phyloP scores from a whole-genome alignment of 768 basidiomycete species.

The Lentinula lateritia region DNA sequence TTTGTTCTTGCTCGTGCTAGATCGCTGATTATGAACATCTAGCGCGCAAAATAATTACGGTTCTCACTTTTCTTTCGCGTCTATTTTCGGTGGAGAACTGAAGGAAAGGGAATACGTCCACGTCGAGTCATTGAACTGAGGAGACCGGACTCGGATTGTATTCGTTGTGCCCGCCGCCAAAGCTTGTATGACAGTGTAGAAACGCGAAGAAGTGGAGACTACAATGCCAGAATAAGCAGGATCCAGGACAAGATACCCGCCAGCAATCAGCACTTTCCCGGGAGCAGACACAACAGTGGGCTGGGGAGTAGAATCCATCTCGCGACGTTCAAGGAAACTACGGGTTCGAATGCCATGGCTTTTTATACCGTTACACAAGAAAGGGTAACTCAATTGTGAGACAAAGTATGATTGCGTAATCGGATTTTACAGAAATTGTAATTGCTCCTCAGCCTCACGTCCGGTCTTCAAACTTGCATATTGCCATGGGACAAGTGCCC shows the following conservation, averaged over 20 bases:
- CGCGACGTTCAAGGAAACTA: constrained; percentile 10
- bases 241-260: constrained; percentile 96
- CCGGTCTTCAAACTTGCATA: neutral
- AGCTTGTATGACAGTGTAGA: constrained; percentile 72
- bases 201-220: constrained; percentile 88
- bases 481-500: neutral
- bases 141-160: constrained; percentile 74
- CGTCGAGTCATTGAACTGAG: constrained; percentile 79
- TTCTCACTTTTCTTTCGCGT: constrained; percentile 34
- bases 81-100: constrained; percentile 27
- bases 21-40: neutral
- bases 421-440: neutral
- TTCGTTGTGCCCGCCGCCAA: constrained; percentile 18
- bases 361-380: neutral
- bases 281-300: constrained; percentile 82
- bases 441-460: neutral
- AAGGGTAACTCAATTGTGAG: neutral
- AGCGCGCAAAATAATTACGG: neutral
- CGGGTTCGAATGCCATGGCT: neutral
- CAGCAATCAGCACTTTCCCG: constrained; percentile 92
- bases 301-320: constrained; percentile 28
- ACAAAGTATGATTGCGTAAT: neutral
- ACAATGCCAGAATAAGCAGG: constrained; percentile 80
- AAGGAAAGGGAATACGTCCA: constrained; percentile 66
- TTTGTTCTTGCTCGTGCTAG: constrained; percentile 66